Conservation (phyloP, 208 protist species). For the Acanthamoeba polyphaga region DNA sequence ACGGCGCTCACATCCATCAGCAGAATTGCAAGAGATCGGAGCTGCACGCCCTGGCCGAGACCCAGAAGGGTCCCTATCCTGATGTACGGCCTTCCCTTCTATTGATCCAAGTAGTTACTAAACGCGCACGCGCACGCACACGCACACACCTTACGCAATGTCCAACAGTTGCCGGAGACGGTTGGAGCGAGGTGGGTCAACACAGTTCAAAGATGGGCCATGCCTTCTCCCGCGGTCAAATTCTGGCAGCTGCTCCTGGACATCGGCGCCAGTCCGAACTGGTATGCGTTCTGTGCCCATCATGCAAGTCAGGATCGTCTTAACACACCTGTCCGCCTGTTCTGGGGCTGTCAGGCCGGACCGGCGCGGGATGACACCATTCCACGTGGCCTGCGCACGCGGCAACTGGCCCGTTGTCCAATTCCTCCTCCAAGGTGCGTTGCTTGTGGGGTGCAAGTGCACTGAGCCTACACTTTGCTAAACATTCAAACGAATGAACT, state of each 20-base stretch:
- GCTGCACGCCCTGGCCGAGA: constrained; percentile 1
- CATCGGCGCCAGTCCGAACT: neutral
- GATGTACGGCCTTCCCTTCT: neutral
- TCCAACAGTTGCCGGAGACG: neutral
- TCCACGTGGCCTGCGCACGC: neutral
- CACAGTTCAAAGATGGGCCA: neutral
- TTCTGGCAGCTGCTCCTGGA: neutral
- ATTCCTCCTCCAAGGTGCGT: neutral
- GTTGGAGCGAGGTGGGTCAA: neutral
- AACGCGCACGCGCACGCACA: neutral
- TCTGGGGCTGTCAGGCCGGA: neutral
- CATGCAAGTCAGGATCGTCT: too few species aligned
- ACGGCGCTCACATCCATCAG: neutral
- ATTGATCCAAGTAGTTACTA: too few species aligned
- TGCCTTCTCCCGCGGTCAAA: neutral
- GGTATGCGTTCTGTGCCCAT: neutral
- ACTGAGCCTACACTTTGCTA: neutral
- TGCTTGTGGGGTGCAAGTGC: neutral
- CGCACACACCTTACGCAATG: neutral
- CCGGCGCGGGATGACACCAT: neutral
- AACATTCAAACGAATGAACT: neutral
- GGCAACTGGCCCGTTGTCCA: neutral
- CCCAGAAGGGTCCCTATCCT: constrained; percentile 17
- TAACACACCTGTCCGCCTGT: too few species aligned
- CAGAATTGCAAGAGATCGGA: neutral